Evolutionary conservation across 371 early-diverging fungal species (phyloP).

Genomic region (Coemansia sp.): DNA sequence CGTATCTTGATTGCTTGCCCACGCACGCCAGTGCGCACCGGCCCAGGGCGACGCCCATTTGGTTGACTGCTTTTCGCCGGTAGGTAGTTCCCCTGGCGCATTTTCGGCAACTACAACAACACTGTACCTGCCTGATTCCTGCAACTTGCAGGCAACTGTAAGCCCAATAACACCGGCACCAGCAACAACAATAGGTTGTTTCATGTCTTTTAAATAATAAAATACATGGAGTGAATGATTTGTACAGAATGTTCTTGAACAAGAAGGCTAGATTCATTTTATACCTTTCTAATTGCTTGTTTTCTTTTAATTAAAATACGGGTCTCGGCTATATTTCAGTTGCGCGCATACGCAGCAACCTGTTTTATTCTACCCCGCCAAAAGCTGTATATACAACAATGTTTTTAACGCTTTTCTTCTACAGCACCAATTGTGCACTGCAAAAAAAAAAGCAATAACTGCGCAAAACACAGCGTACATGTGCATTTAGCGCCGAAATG

Average conservation of each 20-base stretch:
- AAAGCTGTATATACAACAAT: too few relatives aligned
- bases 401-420: too few relatives aligned
- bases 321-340: not conserved
- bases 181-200: conserved; percentile 50
- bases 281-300: not conserved
- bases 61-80: conserved; percentile 24
- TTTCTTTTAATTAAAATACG: not conserved
- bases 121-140: conserved; percentile 21
- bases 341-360: too few relatives aligned
- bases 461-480: too few relatives aligned
- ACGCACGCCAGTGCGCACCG: conserved; percentile 66
- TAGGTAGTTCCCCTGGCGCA: conserved; percentile 2
- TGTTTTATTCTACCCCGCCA: not conserved
- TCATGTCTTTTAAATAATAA: conserved; percentile 9
- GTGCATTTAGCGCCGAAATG: too few relatives aligned
- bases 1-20: conserved; percentile 49
- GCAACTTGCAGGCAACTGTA: conserved; percentile 51
- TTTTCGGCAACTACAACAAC: conserved; percentile 45
- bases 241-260: not conserved
- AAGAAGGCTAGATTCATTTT: not conserved
- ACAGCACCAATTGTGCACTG: too few relatives aligned
- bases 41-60: conserved; percentile 59
- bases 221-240: not conserved
- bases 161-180: conserved; percentile 65
- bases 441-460: too few relatives aligned